These are phyloP conservation scores for Collybia mongolica DNA, from an alignment of 768 basidiomycete species.

Conservation along the genomic window DNA sequence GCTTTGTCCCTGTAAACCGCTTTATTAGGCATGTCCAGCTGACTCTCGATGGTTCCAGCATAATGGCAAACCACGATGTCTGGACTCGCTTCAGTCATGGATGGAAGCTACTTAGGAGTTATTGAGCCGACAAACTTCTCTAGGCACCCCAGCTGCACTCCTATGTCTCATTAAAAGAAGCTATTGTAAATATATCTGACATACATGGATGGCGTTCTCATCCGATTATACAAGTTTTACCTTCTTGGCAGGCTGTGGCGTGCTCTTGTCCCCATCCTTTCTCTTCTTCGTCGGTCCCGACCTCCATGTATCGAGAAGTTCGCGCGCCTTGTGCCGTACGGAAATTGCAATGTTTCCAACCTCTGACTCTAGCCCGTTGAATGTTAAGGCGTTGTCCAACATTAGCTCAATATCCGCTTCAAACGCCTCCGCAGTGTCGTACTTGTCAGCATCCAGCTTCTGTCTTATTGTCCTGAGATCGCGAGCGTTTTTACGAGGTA, in stretches of 20 bases:
- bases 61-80: no score
- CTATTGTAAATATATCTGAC: slow-evolving; percentile 11
- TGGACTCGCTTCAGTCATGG: no score
- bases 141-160: no score
- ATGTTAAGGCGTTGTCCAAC: slow-evolving; percentile 84
- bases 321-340: slow-evolving; percentile 51
- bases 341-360: slow-evolving; percentile 64
- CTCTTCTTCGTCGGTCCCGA: slow-evolving; percentile 62
- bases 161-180: slow-evolving; percentile 2
- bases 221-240: slow-evolving; percentile 47
- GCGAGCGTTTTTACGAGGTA: slow-evolving; percentile 82
- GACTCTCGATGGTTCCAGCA: no score
- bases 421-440: slow-evolving; percentile 73
- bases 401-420: slow-evolving; percentile 87
- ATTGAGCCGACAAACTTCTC: no score
- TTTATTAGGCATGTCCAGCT: no score
- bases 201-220: slow-evolving; percentile 12
- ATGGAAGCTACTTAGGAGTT: no score
- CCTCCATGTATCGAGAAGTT: slow-evolving; percentile 48
- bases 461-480: slow-evolving; percentile 81
- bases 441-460: slow-evolving; percentile 82
- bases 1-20: no score
- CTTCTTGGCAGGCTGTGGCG: slow-evolving; percentile 68
- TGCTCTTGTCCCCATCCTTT: slow-evolving; percentile 69
- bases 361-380: slow-evolving; percentile 82